Conservation (phyloP, 1,139 yeast genomes). For the Candida pseudocylindracea region DNA sequence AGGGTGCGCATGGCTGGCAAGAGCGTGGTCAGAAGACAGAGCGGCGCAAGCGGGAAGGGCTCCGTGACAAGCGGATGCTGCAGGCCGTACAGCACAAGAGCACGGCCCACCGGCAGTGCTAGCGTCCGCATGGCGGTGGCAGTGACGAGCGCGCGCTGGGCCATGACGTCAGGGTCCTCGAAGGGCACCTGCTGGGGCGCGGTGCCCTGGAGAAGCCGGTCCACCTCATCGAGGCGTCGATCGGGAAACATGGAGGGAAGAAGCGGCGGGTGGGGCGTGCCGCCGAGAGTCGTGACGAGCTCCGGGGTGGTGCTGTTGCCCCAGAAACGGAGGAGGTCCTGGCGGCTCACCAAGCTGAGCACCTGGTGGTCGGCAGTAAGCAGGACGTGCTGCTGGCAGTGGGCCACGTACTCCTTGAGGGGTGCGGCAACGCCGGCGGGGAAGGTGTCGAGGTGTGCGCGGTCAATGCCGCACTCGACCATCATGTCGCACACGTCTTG, state of each 20-base stretch:
- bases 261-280: conserved; percentile 25
- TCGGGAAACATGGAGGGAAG: conserved; percentile 32
- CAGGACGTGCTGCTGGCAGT: conserved; percentile 32
- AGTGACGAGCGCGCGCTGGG: conserved; percentile 44
- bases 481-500: conserved; percentile 34
- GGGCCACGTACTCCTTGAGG: conserved; percentile 32
- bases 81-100: conserved; percentile 46
- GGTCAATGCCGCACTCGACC: conserved; percentile 28
- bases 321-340: conserved; percentile 16
- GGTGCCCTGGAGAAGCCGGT: conserved; percentile 48
- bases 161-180: conserved; percentile 33
- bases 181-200: conserved; percentile 26
- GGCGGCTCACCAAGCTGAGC: conserved; percentile 40
- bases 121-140: conserved; percentile 51
- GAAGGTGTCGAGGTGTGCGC: conserved; percentile 35
- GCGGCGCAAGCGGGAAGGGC: conserved; percentile 54
- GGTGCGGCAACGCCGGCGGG: conserved; percentile 58
- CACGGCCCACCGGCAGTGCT: conserved; percentile 62
- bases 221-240: conserved; percentile 59
- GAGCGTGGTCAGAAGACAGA: conserved; percentile 47
- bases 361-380: conserved; percentile 26
- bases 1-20: conserved; percentile 49
- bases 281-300: conserved; percentile 2
- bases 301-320: neutral
- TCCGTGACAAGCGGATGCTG: conserved; percentile 69